A percentile compares a stretch with the other conserved stretches of the same genome.
Evolutionary conservation across 495 filamentous ascomycete genomes (phyloP).

Genomic region (Neurospora africana): DNA sequence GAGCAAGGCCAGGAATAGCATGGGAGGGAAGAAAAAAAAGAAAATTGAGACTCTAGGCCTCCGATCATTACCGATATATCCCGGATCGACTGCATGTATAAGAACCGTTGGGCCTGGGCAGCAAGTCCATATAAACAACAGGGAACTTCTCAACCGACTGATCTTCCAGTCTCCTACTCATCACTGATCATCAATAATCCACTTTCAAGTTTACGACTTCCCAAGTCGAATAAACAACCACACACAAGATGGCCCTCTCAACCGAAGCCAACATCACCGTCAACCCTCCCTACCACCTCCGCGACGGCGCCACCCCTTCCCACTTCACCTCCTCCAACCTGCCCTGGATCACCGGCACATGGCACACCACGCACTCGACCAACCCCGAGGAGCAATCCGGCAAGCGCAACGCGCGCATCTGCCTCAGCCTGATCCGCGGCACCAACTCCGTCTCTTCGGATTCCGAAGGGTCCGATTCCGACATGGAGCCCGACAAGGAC

Average conservation of each 20-base stretch:
- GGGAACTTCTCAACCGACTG: not conserved
- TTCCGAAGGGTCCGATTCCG: not conserved
- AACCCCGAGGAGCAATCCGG: not conserved
- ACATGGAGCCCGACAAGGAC: not conserved
- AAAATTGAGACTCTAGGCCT: not conserved
- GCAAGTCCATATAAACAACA: not conserved
- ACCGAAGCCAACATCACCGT: not conserved
- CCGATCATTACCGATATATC: not conserved
- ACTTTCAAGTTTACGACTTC: not conserved
- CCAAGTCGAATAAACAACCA: not conserved
- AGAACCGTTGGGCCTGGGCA: not conserved
- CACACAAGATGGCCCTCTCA: not conserved
- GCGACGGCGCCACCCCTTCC: not conserved
- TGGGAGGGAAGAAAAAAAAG: not conserved
- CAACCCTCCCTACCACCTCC: not conserved
- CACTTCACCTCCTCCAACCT: not conserved
- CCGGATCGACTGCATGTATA: not conserved
- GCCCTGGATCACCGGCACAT: not conserved
- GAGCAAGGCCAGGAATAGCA: not conserved
- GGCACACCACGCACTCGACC: not conserved
- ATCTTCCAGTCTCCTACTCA: not conserved
- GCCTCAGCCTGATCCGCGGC: not conserved
- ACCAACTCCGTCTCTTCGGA: not conserved
- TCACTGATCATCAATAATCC: not conserved
- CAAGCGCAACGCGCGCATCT: not conserved